Percentiles rank a stretch among this genome's conserved stretches.
Conservation (phyloP, 208 protist genomes). For the Trypanosoma conorhini region DNA sequence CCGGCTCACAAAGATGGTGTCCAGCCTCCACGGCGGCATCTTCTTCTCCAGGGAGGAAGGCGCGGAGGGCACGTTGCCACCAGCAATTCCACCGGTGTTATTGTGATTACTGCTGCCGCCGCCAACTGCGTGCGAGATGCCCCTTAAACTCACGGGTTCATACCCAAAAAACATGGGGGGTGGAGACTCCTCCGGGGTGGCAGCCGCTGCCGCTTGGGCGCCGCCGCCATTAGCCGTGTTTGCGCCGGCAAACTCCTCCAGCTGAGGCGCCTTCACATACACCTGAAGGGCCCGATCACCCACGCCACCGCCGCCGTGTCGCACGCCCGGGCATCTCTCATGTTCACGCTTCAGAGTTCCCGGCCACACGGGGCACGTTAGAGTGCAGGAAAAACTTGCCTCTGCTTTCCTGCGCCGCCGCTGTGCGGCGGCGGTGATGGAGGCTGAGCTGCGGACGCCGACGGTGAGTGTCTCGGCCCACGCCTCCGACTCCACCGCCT, state of each 20-base stretch:
- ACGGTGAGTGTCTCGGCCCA: constrained; percentile 16
- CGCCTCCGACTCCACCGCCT: background rate
- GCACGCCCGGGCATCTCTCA: background rate
- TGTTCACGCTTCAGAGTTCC: background rate
- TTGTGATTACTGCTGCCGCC: background rate
- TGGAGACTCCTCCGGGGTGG: background rate
- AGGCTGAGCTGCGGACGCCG: background rate
- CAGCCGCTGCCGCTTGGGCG: background rate
- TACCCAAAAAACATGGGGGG: constrained; percentile 16
- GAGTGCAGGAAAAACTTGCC: constrained; percentile 15
- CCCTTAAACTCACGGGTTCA: constrained; percentile 1
- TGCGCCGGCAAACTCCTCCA: background rate
- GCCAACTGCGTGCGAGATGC: background rate
- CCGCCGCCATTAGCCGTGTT: background rate
- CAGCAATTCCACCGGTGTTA: background rate
- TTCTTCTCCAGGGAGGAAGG: constrained; percentile 1
- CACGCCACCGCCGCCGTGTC: background rate
- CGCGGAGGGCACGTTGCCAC: background rate
- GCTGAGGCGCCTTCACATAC: constrained; percentile 1
- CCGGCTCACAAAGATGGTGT: constrained; percentile 14
- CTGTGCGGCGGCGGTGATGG: background rate
- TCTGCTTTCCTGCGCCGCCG: constrained; percentile 3
- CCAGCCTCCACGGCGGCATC: background rate
- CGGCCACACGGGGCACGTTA: constrained; percentile 2
- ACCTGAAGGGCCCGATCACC: constrained; percentile 3